Percentiles rank a stretch among this genome's conserved stretches.
phyloP scores from a whole-genome alignment of 2,329 filamentous ascomycete genomes.

The Ceratocystis lukuohia region DNA sequence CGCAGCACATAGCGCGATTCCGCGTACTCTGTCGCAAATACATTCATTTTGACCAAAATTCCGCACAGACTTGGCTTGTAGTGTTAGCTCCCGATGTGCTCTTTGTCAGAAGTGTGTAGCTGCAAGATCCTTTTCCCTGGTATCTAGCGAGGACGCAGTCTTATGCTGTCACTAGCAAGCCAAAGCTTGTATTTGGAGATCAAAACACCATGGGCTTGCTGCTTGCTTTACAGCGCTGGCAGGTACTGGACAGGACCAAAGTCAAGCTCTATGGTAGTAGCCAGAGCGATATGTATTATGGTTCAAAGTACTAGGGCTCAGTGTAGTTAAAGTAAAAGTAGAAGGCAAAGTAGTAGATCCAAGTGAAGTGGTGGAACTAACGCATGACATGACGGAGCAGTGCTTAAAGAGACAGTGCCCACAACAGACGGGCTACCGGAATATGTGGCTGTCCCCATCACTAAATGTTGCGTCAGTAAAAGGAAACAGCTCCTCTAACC shows the following conservation, averaged over 20 bases:
- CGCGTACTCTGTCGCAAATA: constrained; percentile 30
- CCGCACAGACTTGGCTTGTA: constrained; percentile 27
- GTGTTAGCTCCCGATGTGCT: constrained; percentile 24
- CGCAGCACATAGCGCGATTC: constrained; percentile 27
- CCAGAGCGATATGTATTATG: too few species aligned
- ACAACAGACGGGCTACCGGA: constrained; percentile 14
- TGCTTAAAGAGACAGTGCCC: too few species aligned
- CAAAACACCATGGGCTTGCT: constrained; percentile 28
- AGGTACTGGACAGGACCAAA: constrained; percentile 20
- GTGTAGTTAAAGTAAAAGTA: too few species aligned
- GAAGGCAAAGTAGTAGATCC: too few species aligned
- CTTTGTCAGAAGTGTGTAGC: constrained; percentile 26
- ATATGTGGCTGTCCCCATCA: constrained; percentile 27
- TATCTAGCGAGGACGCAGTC: constrained; percentile 28
- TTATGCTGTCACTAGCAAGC: constrained; percentile 26
- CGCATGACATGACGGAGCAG: too few species aligned
- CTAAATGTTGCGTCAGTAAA: constrained; percentile 27
- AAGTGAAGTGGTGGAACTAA: too few species aligned
- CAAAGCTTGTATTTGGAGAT: constrained; percentile 23
- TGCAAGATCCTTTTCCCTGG: constrained; percentile 27
- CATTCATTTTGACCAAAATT: constrained; percentile 25
- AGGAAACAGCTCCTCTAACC: too few species aligned
- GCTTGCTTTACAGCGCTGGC: constrained; percentile 27
- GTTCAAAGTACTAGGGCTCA: too few species aligned
- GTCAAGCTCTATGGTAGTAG: too few species aligned